Base-by-base conservation (phyloP, 805 yeast genomes). In the Ogataea populi-albae region DNA sequence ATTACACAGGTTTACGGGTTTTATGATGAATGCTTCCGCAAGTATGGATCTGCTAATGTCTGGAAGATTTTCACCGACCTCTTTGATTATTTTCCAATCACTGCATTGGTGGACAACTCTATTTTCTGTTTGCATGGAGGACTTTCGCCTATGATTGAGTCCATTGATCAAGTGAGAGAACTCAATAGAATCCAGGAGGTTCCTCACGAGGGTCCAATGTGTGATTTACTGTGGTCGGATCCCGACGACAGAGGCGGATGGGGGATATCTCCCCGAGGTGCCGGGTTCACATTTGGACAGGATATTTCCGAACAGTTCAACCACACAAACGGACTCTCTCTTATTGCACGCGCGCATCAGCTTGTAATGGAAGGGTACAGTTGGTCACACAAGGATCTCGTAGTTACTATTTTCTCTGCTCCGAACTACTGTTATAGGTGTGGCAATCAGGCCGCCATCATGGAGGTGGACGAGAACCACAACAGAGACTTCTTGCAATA, bases 261-360 rank as follows among this genome's bases (percentile, higher is more conserved):
- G 97, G 96, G 96, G 45, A 86, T 89, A 49, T 82, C 93, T 57
- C 96, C 96, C 63, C 79, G 97, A 77, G 96, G 96, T 71, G 97
- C 97, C 44, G 97, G 97, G 62, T 89, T 85, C 81, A 86, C 96
- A 55, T 89, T 89, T 76, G 97, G 97, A 52, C 94, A 83, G 66
- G 96, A 89, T 69, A 86, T 88, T 53, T 77, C 89, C 49, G 95
- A 86, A 59, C 95, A 87, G 57, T 89, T 89, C 65, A 89, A 89
- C 59, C 96, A 88, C 64, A 81, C 88, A 14, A 89, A 89, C 60
- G 88, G 83, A 47, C 69, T 89, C 46, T 73, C 84, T 34, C 68
- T 89, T 45, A 83, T 89, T 46, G 96, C 97, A 18, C 78, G 97
- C 66, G 96, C 96, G 7, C 97, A 88, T 69, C 97, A 88, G 65